Base-by-base conservation (phyloP, 768 basidiomycete genomes). In the Boletus sensibilis region DNA sequence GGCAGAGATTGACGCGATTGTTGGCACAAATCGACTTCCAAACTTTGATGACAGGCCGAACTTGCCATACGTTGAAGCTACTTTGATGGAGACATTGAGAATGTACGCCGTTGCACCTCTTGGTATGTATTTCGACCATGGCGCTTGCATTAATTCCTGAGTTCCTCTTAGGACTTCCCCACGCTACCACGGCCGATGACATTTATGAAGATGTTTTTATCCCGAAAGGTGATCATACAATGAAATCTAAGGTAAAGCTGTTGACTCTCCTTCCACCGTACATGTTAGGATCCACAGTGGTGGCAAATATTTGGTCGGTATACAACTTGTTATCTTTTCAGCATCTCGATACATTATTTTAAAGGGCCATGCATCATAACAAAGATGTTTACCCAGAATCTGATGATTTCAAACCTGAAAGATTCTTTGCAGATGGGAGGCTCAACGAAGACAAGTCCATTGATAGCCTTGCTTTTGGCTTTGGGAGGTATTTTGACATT, bases 61-160 rank as follows among this genome's bases (percentile, higher is more conserved):
- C n/a, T 42, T 74, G 4, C 69, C 71, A 6, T 75, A 71, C 29
- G 13, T 72, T 0, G 65, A 70, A 21, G 74, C 70, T 10, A 11
- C 71, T 12, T 53, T 67, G 27, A 50, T 63, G 51, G 33, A 34
- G 21, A 34, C 14, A 10, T 20, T 47, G 7, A 29, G 27, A 29
- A 29, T 29, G 27, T 29, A 29, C 8, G 53, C 72, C 4, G 59
- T 66, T 20, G 52, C 20, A 27, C 71, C 72, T 1, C 51, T 70
- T 5, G 65, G 72, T 61, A n/a, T 59, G 48, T 58, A 34, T 47
- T 34, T 44, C 21, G 5, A 27, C 21, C 2, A n/a, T 20, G 18
- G 21, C 11, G 11, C 9, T 35, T 9, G 38, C 1, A 18, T 18
- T 6, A 10, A 34, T 25, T 34, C 16, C 49, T 5, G 53, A 18